These are phyloP conservation scores for Huntiella bhutanensis DNA, from an alignment of 2,329 filamentous ascomycete species.

Conservation along the genomic window DNA sequence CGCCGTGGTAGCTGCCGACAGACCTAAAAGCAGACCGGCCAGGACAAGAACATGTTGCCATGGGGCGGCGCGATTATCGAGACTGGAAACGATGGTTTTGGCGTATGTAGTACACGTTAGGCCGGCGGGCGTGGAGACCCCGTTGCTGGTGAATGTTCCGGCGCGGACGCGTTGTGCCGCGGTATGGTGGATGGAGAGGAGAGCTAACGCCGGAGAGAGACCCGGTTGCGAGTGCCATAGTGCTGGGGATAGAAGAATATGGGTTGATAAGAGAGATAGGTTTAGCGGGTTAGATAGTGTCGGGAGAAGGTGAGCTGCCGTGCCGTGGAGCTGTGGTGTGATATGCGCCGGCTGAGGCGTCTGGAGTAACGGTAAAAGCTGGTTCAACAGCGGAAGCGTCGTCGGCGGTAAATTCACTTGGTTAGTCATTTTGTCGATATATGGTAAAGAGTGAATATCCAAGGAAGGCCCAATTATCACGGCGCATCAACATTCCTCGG, in stretches of 20 bases:
- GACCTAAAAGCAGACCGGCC: conserved; percentile 55
- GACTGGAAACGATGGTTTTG: conserved; percentile 35
- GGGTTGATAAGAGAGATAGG: conserved; percentile 51
- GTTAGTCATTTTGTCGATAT: not conserved
- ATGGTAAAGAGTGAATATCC: not conserved
- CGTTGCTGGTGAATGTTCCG: conserved; percentile 7
- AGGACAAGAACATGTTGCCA: conserved; percentile 78
- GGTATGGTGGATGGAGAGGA: conserved; percentile 54
- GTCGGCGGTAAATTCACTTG: not conserved
- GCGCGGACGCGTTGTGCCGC: conserved; percentile 37
- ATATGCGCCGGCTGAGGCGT: conserved; percentile 30
- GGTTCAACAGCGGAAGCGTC: conserved; percentile 40
- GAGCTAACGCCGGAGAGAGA: conserved; percentile 41
- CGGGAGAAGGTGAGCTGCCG: conserved; percentile 47
- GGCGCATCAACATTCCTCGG: too few relatives aligned
- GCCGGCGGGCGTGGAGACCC: conserved; percentile 19
- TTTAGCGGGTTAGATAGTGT: conserved; percentile 59
- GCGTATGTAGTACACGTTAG: conserved; percentile 35
- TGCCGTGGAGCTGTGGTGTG: conserved; percentile 41
- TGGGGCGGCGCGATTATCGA: conserved; percentile 39
- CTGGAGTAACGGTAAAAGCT: conserved; percentile 42
- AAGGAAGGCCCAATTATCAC: too few relatives aligned
- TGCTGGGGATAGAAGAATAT: conserved; percentile 51
- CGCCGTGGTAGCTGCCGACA: conserved; percentile 32
- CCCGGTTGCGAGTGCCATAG: conserved; percentile 40